Conservation (phyloP, 2,329 filamentous ascomycete genomes). For the Aspergillus vadensis region DNA sequence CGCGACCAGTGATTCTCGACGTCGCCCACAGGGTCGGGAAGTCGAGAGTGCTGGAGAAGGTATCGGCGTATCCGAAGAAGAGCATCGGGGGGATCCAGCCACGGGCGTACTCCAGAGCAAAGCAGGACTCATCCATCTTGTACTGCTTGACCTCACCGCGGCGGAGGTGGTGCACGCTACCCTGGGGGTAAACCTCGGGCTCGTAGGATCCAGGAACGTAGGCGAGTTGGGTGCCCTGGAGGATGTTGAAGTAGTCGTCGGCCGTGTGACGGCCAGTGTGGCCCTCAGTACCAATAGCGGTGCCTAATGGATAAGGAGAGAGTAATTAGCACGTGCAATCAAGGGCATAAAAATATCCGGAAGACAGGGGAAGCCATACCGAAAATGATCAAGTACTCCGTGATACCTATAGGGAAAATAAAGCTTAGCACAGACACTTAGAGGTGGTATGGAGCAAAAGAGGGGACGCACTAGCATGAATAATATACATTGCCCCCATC, state of each 20-base stretch:
- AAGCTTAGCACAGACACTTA: background rate
- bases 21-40: constrained; percentile 82
- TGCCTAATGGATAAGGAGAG: constrained; percentile 25
- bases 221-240: constrained; percentile 50
- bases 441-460: background rate
- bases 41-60: constrained; percentile 77
- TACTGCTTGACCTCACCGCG: constrained; percentile 76
- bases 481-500: constrained; percentile 89
- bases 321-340: background rate
- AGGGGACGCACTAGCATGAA: constrained; percentile 70
- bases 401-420: constrained; percentile 53
- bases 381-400: constrained; percentile 89
- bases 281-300: constrained; percentile 72
- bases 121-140: constrained; percentile 48
- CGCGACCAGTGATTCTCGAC: constrained; percentile 68
- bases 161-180: constrained; percentile 41
- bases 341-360: background rate
- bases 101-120: constrained; percentile 44
- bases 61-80: constrained; percentile 84
- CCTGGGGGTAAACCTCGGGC: constrained; percentile 41
- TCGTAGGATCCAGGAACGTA: constrained; percentile 42
- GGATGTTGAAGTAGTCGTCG: constrained; percentile 93
- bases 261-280: constrained; percentile 87
- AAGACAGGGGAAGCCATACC: constrained; percentile 45
- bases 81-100: constrained; percentile 95